These are phyloP conservation scores for Harringtonia lauricola DNA, from an alignment of 2,329 filamentous ascomycete genomes.

Conservation along the genomic window DNA sequence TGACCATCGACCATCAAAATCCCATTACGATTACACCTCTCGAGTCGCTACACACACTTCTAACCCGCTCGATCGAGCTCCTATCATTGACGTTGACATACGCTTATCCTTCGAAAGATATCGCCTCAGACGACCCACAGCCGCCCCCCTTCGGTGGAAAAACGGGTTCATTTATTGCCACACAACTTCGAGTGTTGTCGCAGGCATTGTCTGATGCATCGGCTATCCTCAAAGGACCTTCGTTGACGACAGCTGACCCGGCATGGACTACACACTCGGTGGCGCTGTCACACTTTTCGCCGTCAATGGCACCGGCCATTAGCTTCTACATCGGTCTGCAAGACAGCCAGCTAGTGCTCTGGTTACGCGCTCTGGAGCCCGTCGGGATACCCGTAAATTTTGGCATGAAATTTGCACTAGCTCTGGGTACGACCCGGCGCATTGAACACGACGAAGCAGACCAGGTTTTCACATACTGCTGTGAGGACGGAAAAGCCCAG, in stretches of 20 bases:
- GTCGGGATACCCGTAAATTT: slow-evolving; percentile 50
- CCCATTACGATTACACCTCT: slow-evolving; percentile 58
- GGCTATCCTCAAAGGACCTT: slow-evolving; percentile 43
- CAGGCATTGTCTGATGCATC: slow-evolving; percentile 41
- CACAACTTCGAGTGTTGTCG: slow-evolving; percentile 44
- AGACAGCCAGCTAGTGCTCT: slow-evolving; percentile 59
- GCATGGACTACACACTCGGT: slow-evolving; percentile 34
- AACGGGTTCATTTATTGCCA: slow-evolving; percentile 31
- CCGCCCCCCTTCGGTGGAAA: neutral
- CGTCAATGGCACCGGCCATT: slow-evolving; percentile 48
- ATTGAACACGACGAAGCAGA: slow-evolving; percentile 74
- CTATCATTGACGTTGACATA: slow-evolving; percentile 68
- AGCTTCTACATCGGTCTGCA: slow-evolving; percentile 63
- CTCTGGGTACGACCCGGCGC: slow-evolving; percentile 51
- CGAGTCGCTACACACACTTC: slow-evolving; percentile 58
- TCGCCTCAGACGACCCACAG: neutral
- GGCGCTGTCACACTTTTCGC: slow-evolving; percentile 31
- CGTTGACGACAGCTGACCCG: slow-evolving; percentile 25
- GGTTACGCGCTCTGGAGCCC: slow-evolving; percentile 58
- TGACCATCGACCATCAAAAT: slow-evolving; percentile 35
- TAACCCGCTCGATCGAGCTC: slow-evolving; percentile 75
- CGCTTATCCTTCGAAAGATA: slow-evolving; percentile 1
- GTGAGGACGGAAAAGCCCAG: slow-evolving; percentile 12
- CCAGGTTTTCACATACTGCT: slow-evolving; percentile 55
- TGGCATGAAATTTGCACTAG: slow-evolving; percentile 58